Evolutionary conservation across 1,284 basidiomycete genomes (phyloP).

Genomic region (Ustilago esculenta): DNA sequence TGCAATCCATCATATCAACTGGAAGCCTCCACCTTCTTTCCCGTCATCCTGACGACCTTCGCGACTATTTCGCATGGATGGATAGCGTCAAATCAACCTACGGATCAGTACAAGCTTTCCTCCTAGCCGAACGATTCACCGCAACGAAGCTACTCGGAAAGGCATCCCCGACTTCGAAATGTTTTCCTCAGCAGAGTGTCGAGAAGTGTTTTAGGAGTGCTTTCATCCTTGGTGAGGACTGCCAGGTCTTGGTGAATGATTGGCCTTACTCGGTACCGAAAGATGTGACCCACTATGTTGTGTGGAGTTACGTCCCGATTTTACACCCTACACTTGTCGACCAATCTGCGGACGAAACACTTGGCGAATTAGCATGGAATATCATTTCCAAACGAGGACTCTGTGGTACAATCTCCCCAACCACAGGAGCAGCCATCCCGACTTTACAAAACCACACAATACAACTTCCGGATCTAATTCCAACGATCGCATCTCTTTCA

Average conservation of each 20-base stretch:
- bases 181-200: too few relatives aligned
- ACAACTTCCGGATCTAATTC: conserved; percentile 9
- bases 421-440: not conserved
- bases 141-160: conserved; percentile 8
- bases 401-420: conserved; percentile 16
- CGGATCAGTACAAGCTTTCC: conserved; percentile 12
- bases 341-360: too few relatives aligned
- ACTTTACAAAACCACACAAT: conserved; percentile 1
- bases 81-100: conserved; percentile 23
- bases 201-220: conserved; percentile 9
- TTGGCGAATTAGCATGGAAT: conserved; percentile 5
- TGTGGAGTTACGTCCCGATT: conserved; percentile 25
- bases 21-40: conserved; percentile 14
- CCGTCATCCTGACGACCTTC: conserved; percentile 24
- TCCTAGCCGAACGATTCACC: conserved; percentile 18
- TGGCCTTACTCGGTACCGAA: conserved; percentile 30
- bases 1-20: conserved; percentile 8
- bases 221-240: conserved; percentile 7
- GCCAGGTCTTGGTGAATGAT: conserved; percentile 30
- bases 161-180: not conserved
- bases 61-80: conserved; percentile 43
- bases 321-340: conserved; percentile 15
- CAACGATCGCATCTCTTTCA: too few relatives aligned
- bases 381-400: conserved; percentile 22
- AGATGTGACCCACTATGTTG: conserved; percentile 14